Percentiles rank a stretch among this genome's conserved stretches.
These are phyloP conservation scores for Populus hybrid DNA, from an alignment of 441 rosid genomes.

Conservation along the genomic window DNA sequence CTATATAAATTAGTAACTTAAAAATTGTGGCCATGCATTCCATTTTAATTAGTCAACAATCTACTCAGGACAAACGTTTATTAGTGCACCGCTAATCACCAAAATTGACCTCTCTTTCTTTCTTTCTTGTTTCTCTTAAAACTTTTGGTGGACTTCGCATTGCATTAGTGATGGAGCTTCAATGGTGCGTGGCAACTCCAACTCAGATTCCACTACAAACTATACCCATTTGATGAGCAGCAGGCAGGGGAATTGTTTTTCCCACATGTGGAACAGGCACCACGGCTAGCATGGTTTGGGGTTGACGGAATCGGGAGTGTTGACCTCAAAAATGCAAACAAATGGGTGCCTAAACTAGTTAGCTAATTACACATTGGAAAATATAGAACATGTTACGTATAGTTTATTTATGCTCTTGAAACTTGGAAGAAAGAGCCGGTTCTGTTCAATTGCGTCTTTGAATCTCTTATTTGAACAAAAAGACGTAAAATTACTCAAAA, in stretches of 20 bases:
- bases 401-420: too few relatives aligned
- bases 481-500: too few relatives aligned
- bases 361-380: too few relatives aligned
- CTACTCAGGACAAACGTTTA: background rate
- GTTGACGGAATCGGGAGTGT: background rate
- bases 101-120: constrained; percentile 20
- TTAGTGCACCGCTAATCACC: constrained; percentile 22
- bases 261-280: constrained; percentile 9
- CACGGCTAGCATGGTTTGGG: background rate
- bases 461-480: too few relatives aligned
- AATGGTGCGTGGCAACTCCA: constrained; percentile 10
- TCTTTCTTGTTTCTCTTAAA: background rate
- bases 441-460: too few relatives aligned
- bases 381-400: too few relatives aligned
- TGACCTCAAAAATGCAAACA: background rate
- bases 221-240: constrained; percentile 7
- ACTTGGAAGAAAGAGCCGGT: too few relatives aligned
- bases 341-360: constrained; percentile 23
- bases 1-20: background rate
- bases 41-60: constrained; percentile 13
- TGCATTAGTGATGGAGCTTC: constrained; percentile 17
- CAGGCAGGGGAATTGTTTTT: background rate
- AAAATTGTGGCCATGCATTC: background rate
- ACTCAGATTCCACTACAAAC: constrained; percentile 28
- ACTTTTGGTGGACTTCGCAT: constrained; percentile 27